These are phyloP conservation scores for Corymbia calophylla DNA, from an alignment of 441 rosid species.

Conservation along the genomic window DNA sequence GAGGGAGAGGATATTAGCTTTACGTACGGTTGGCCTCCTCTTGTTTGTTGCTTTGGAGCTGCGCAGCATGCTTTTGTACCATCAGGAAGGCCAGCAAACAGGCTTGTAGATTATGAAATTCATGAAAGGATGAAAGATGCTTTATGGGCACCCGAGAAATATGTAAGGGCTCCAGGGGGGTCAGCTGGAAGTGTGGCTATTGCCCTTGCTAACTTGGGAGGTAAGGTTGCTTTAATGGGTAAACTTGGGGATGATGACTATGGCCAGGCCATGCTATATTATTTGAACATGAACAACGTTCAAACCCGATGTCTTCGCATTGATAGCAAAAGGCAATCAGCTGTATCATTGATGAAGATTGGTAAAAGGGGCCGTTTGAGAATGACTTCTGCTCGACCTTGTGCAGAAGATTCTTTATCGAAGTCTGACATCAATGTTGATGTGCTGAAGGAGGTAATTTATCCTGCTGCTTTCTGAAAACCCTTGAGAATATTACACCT, in stretches of 20 bases:
- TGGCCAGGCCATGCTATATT: slow-evolving; percentile 75
- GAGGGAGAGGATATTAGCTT: slow-evolving; percentile 61
- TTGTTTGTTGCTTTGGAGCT: slow-evolving; percentile 93
- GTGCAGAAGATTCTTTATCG: slow-evolving; percentile 79
- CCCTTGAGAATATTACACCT: background rate
- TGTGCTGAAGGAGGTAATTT: slow-evolving; percentile 82
- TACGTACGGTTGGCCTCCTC: slow-evolving; percentile 90
- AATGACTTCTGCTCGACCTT: slow-evolving; percentile 56
- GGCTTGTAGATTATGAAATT: slow-evolving; percentile 65
- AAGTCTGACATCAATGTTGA: slow-evolving; percentile 80
- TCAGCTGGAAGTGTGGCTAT: slow-evolving; percentile 78
- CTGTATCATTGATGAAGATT: slow-evolving; percentile 70
- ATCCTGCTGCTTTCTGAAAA: background rate
- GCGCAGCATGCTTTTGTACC: slow-evolving; percentile 90
- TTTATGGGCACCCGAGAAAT: slow-evolving; percentile 64
- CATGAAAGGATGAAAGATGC: slow-evolving; percentile 66
- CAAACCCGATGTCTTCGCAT: slow-evolving; percentile 70
- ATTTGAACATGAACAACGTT: slow-evolving; percentile 62
- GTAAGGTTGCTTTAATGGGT: slow-evolving; percentile 93
- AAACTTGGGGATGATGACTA: slow-evolving; percentile 85
- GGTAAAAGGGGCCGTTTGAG: slow-evolving; percentile 69
- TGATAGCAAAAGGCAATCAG: slow-evolving; percentile 57
- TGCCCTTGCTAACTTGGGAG: slow-evolving; percentile 84
- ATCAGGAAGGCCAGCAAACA: slow-evolving; percentile 79
- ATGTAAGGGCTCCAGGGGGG: slow-evolving; percentile 81